These are phyloP conservation scores for Salix koriyanagi DNA, from an alignment of 345 rosid species.

Conservation along the genomic window DNA sequence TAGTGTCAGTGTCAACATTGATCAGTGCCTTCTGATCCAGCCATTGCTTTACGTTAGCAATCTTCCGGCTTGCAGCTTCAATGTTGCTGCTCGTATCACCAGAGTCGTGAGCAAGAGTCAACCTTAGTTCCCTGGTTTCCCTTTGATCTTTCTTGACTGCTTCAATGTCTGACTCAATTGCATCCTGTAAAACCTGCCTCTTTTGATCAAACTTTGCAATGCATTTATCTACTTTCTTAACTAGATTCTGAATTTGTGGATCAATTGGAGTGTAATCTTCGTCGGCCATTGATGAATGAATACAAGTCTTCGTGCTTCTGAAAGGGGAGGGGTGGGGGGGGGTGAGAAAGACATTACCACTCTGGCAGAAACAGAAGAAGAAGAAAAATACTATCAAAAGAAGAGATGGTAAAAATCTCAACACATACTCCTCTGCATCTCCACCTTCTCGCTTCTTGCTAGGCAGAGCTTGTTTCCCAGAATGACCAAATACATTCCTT, in stretches of 20 bases:
- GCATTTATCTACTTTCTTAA: neutral
- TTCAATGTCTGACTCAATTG: neutral
- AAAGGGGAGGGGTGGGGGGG: too few species aligned
- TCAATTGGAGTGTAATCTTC: neutral
- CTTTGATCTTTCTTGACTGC: neutral
- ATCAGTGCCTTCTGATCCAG: neutral
- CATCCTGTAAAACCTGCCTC: neutral
- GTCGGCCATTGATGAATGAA: neutral
- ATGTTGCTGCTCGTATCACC: neutral
- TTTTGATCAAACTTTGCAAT: neutral
- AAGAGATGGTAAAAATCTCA: too few species aligned
- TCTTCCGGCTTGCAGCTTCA: neutral
- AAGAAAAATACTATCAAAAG: too few species aligned
- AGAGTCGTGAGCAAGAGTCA: neutral
- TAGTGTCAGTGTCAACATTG: neutral
- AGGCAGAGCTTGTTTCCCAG: neutral
- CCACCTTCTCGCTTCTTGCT: neutral
- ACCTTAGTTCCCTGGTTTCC: neutral
- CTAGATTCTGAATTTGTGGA: neutral
- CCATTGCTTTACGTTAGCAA: neutral
- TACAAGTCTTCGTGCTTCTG: too few species aligned
- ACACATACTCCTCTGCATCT: neutral
- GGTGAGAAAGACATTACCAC: too few species aligned
- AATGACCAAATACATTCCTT: neutral
- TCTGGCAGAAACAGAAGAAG: too few species aligned